Evolutionary conservation across 768 basidiomycete genomes (phyloP), one percentile per base, ranked within the genome.

Genomic region (Rhodotorula diobovata): DNA sequence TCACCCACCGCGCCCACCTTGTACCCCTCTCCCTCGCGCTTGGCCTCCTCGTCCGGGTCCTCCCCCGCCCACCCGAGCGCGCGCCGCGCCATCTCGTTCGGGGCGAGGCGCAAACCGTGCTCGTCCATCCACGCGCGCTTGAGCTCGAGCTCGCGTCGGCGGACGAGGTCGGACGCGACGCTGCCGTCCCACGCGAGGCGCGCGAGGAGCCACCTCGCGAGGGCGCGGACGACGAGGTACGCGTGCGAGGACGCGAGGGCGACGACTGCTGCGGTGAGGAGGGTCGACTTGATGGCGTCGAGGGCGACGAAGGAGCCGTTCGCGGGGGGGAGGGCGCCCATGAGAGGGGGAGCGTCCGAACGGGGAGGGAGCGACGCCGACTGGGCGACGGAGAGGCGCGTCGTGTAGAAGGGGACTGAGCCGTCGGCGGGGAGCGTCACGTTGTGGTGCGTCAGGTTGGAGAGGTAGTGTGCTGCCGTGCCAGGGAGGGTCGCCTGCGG

Each of bases 201-300:
- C 80, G 90, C 87, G 32, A 93, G 83, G 41, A 91, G 76, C 75
- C 87, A 89, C 32, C 89, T 82, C 48, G 92, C 85, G 23, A 84
- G 68, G 10, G 82, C 82, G 21, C 88, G 85, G 56, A 90, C 77
- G 48, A 92, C 71, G 67, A 93, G 82, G 81, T 88, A 95, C n/a
- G 85, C 89, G 79, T 98, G 95, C 56, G 88, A 90, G n/a, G 92
- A 88, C 9, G 86, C 84, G 51, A 97, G 84, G 3, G 92, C 90
- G 53, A 95, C 82, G 30, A 91, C 80, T 16, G 87, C 80, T 6
- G 90, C 87, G 43, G 86, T 87, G 67, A 87, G 71, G 15, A 91
- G 80, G 28, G 74, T 78, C 2, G 78, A 75, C 39, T 67, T 62
- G 60, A 78, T 73, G 21, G 73, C 57, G 32, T 56, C 55, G 61